Percentiles rank a stretch among this genome's conserved stretches.
These are phyloP conservation scores for Lonicera japonica DNA, from an alignment of 129 eudicot species.

Conservation along the genomic window DNA sequence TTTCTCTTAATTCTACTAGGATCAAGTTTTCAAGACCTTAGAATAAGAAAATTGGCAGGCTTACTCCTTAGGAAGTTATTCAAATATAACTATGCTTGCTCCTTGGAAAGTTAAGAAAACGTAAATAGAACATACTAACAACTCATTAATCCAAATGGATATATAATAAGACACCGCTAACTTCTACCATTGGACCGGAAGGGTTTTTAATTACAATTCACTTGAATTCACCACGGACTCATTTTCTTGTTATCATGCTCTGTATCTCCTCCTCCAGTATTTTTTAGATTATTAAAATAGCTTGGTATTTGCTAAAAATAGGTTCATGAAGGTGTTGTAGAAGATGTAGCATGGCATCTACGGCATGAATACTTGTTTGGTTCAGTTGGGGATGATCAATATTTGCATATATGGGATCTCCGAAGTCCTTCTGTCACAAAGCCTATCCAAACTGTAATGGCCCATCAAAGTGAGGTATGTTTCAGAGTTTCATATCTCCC, in stretches of 20 bases:
- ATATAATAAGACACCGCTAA: neutral
- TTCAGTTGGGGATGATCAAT: slow-evolving; percentile 95
- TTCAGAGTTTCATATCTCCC: neutral
- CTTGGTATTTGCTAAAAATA: slow-evolving; percentile 14
- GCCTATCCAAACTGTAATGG: slow-evolving; percentile 80
- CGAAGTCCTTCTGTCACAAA: slow-evolving; percentile 59
- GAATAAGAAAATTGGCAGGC: no score
- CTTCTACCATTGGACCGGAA: neutral
- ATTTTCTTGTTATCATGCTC: neutral
- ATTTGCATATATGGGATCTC: slow-evolving; percentile 86
- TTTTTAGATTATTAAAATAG: neutral
- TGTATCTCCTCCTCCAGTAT: neutral
- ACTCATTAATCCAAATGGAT: neutral
- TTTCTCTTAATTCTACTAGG: no score
- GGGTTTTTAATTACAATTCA: neutral
- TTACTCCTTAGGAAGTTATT: no score
- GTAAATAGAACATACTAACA: neutral
- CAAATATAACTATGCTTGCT: no score
- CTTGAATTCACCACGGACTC: neutral
- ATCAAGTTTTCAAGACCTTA: no score
- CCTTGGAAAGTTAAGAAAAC: no score
- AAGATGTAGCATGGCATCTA: slow-evolving; percentile 99
- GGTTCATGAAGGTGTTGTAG: slow-evolving; percentile 96
- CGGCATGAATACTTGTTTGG: slow-evolving; percentile 92
- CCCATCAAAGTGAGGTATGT: slow-evolving; percentile 91